Evolutionary conservation across 1,284 basidiomycete species (phyloP).

Genomic region (Xanthoconium separans): DNA sequence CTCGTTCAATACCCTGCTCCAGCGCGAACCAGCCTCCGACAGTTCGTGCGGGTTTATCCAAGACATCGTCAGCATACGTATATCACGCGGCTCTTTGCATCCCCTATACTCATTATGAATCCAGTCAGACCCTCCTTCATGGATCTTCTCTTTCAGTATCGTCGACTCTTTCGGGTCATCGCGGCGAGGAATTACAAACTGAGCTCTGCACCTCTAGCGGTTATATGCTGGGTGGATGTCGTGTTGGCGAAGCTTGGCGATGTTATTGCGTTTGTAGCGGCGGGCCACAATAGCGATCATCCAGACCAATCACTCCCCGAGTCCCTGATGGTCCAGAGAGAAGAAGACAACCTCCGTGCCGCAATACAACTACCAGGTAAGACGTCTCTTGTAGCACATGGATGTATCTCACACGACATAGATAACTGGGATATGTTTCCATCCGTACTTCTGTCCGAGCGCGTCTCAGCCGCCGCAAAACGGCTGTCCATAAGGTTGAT

Average conservation of each 20-base stretch:
- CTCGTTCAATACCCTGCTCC: slow-evolving; percentile 34
- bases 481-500: slow-evolving; percentile 54
- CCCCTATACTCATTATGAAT: slow-evolving; percentile 1
- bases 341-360: slow-evolving; percentile 52
- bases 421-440: slow-evolving; percentile 52
- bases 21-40: slow-evolving; percentile 1
- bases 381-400: neutral
- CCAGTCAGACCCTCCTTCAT: slow-evolving; percentile 33
- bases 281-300: slow-evolving; percentile 26
- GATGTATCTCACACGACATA: slow-evolving; percentile 10
- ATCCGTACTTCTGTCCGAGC: slow-evolving; percentile 43
- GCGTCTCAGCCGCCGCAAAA: slow-evolving; percentile 56
- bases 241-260: slow-evolving; percentile 55
- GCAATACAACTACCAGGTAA: slow-evolving; percentile 66
- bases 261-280: slow-evolving; percentile 37
- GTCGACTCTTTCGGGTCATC: slow-evolving; percentile 46
- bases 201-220: slow-evolving; percentile 26
- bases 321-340: slow-evolving; percentile 40
- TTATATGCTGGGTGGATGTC: slow-evolving; percentile 63
- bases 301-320: slow-evolving; percentile 22
- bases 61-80: slow-evolving; percentile 29
- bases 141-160: slow-evolving; percentile 47
- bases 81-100: neutral
- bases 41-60: slow-evolving; percentile 11
- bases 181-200: slow-evolving; percentile 34